Evolutionary conservation across 2,329 filamentous ascomycete genomes (phyloP), one percentile per base, ranked within the genome.

Genomic region (Neofusicoccum sp.): DNA sequence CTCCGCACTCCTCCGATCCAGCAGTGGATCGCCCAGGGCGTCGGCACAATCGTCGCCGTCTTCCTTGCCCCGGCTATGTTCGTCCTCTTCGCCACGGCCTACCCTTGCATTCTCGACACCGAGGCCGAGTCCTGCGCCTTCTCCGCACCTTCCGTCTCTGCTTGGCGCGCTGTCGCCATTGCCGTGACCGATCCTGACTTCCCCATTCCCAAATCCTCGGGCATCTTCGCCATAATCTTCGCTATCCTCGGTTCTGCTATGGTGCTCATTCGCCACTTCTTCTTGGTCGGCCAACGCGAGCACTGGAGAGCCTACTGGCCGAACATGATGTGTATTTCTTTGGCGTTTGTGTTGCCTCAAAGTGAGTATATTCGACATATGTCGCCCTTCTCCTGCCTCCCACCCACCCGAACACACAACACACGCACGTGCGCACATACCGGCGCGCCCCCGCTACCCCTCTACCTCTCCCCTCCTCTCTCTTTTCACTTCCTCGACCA

Each of bases 61-160:
- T 89, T 89, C 77, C 76, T 90, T 11, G 86, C 87, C 0, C 87
- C 87, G 0, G 87, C 85, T 8, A 82, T 90, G 67, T 90, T 89
- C 70, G 83, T 89, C 37, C 83, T 90, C 48, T 90, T 90, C 78
- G 83, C 85, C 66, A 81, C 83, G 4, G 88, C 88, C 0, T 90
- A 91, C 73, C 88, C 87, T 0, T 90, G 88, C 71, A 87, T 90
- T 67, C 82, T 86, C 71, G 77, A 83, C 64, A 66, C 76, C 16
- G 71, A 77, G 1, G 77, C 76, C 1, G 76, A 80, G 4, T 77
- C 67, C 4, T 90, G 88, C 71, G 76, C 84, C 36, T 91, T 90
- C 77, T 70, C 73, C 7, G 85, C 85, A 1, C 88, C 88, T 3
- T 88, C 86, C 2, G 87, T 89, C 12, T 77, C 83, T 0, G 87